phyloP scores from a whole-genome alignment of 805 yeast species.

The Saccharomycopsis sp. region DNA sequence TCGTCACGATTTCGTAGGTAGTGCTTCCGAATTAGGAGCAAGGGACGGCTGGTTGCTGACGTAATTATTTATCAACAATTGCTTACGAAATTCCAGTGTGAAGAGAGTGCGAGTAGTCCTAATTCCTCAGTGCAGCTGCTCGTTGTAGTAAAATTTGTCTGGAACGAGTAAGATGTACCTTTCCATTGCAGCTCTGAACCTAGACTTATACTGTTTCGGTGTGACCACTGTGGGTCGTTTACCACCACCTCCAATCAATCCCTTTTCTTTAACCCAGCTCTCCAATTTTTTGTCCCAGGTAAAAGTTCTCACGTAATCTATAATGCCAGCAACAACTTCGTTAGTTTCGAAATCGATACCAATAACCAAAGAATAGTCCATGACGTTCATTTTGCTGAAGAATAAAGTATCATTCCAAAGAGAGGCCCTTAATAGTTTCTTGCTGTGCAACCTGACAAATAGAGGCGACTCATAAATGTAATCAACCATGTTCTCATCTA shows the following conservation, averaged over 20 bases:
- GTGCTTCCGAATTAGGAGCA: no score
- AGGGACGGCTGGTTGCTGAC: no score
- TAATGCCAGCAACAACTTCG: conserved; percentile 84
- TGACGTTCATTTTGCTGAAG: conserved; percentile 92
- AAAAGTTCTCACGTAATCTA: conserved; percentile 87
- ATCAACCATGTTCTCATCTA: conserved; percentile 98
- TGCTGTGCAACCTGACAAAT: conserved; percentile 87
- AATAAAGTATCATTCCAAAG: conserved; percentile 93
- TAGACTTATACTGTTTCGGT: conserved; percentile 86
- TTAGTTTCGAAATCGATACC: conserved; percentile 65
- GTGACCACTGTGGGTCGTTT: conserved; percentile 96
- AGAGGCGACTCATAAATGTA: conserved; percentile 94
- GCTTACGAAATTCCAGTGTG: no score
- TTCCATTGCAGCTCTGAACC: conserved; percentile 98
- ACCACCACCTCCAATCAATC: conserved; percentile 77
- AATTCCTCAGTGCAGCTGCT: no score
- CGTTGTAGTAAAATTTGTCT: conserved; percentile 15
- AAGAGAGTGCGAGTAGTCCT: no score
- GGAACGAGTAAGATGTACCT: conserved; percentile 92
- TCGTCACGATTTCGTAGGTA: no score
- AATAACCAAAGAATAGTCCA: conserved; percentile 94
- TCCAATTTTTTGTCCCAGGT: conserved; percentile 99
- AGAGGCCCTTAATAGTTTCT: conserved; percentile 75
- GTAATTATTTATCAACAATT: no score
- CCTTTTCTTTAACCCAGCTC: conserved; percentile 97